These are phyloP conservation scores for Termitomyces sp. DNA, from an alignment of 768 basidiomycete genomes.

Conservation along the genomic window DNA sequence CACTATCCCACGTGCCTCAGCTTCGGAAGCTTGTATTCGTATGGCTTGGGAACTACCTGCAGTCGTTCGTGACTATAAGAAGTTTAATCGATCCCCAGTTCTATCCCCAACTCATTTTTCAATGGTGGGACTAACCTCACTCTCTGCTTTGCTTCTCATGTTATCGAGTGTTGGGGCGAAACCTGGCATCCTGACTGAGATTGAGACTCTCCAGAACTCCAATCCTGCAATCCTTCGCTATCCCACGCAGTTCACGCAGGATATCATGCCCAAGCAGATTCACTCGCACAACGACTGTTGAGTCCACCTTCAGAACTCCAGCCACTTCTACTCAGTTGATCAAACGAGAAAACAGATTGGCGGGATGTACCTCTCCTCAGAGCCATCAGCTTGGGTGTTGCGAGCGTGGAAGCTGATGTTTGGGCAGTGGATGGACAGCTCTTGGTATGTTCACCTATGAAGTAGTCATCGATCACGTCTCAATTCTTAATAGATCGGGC, in stretches of 20 bases:
- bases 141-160: background rate
- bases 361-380: slow-evolving; percentile 44
- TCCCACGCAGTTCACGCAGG: slow-evolving; percentile 43
- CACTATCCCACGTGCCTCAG: background rate
- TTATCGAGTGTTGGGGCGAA: slow-evolving; percentile 3
- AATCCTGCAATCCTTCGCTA: slow-evolving; percentile 36
- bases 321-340: background rate
- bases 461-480: background rate
- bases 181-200: slow-evolving; percentile 11
- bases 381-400: slow-evolving; percentile 42
- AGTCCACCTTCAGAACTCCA: slow-evolving; percentile 4
- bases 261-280: slow-evolving; percentile 41
- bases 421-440: slow-evolving; percentile 40
- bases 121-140: slow-evolving; percentile 5
- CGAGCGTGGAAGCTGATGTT: slow-evolving; percentile 51
- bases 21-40: background rate
- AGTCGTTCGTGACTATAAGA: background rate
- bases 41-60: background rate
- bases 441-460: slow-evolving; percentile 24
- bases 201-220: slow-evolving; percentile 21
- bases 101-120: background rate
- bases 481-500: slow-evolving; percentile 31
- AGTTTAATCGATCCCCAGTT: background rate
- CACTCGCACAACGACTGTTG: slow-evolving; percentile 54
- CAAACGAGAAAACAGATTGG: slow-evolving; percentile 33